Base-by-base conservation (phyloP, 1,284 basidiomycete species). In the Cryptococcus maquisensis region DNA sequence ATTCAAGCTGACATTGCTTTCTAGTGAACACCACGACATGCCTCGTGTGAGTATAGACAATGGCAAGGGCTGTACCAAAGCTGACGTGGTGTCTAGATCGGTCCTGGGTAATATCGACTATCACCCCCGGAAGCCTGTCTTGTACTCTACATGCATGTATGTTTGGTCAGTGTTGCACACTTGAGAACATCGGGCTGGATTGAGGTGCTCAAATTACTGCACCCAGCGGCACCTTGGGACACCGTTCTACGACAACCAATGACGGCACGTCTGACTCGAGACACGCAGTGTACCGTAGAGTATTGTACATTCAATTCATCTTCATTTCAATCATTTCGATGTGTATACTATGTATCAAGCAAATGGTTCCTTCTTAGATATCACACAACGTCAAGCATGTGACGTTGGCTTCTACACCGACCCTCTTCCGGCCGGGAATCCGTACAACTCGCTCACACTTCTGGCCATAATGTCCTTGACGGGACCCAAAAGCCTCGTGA, bases 401-500 rank as follows among this genome's bases (percentile, higher is more conserved):
- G n/a, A n/a, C n/a, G n/a, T n/a, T n/a, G 4, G 24, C 20, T n/a
- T n/a, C 48, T 48, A 57, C 28, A 57, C 51, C 12, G 53, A 58
- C 10, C 49, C 56, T 39, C 57, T 56, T 32, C 47, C 61, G 36
- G 59, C 51, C 15, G 64, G 57, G 49, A 66, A 66, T 10, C 73
- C 73, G 58, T 78, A 78, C 42, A 68, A 61, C 62, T 78, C 76
- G 41, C 71, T 72, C 21, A 72, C 75, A 32, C 66, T 68, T 47
- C 76, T 64, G 7, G 76, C 75, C 76, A 78, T 77, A 63, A 78
- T 78, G 52, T 77, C 74, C 60, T 74, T 74, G 53, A 73, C 75
- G 10, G 94, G 94, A 4, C 96, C 95, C 38, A 98, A 83, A 28
- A 98, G 79, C 48, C 95, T 85, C 7, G 92, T 97, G 72, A 98